phyloP scores from a whole-genome alignment of 352 stramenopile genomes.

The Pythium aquatile region DNA sequence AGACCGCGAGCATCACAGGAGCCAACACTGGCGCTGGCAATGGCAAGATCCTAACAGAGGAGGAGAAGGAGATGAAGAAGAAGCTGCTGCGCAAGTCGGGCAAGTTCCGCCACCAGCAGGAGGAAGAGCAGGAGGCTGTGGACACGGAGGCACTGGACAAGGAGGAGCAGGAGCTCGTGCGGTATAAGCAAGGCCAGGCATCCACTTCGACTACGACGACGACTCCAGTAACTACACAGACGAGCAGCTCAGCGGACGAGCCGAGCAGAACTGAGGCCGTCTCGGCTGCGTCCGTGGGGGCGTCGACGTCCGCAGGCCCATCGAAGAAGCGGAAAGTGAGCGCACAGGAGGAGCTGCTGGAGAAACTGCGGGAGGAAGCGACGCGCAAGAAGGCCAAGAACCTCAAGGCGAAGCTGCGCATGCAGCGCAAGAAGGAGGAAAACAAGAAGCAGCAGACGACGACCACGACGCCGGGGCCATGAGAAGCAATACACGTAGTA shows the following conservation, averaged over 20 bases:
- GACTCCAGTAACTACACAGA: background rate
- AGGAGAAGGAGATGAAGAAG: constrained; percentile 72
- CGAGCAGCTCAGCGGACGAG: background rate
- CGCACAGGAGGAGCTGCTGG: constrained; percentile 66
- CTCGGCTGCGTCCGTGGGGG: background rate
- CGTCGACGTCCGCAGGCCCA: background rate
- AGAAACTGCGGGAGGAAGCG: constrained; percentile 62
- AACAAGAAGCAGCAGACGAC: constrained; percentile 30
- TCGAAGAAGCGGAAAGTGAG: constrained; percentile 65
- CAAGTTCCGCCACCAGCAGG: constrained; percentile 33
- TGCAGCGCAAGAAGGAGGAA: constrained; percentile 76
- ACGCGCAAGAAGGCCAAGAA: constrained; percentile 73
- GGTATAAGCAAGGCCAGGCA: constrained; percentile 28
- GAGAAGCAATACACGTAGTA: background rate
- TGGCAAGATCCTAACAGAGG: constrained; percentile 38
- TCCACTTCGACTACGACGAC: background rate
- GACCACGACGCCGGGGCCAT: background rate
- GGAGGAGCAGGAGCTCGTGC: constrained; percentile 62
- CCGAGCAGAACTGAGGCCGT: background rate
- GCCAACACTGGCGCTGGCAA: constrained; percentile 30
- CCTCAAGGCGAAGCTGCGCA: constrained; percentile 66
- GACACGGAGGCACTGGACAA: constrained; percentile 43
- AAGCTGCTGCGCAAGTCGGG: constrained; percentile 64
- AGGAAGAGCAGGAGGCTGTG: constrained; percentile 30
- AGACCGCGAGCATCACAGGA: constrained; percentile 19